A percentile compares a stretch with the other conserved stretches of the same genome.
phyloP scores from a whole-genome alignment of 352 stramenopile species.

The Phytophthora palmivora region DNA sequence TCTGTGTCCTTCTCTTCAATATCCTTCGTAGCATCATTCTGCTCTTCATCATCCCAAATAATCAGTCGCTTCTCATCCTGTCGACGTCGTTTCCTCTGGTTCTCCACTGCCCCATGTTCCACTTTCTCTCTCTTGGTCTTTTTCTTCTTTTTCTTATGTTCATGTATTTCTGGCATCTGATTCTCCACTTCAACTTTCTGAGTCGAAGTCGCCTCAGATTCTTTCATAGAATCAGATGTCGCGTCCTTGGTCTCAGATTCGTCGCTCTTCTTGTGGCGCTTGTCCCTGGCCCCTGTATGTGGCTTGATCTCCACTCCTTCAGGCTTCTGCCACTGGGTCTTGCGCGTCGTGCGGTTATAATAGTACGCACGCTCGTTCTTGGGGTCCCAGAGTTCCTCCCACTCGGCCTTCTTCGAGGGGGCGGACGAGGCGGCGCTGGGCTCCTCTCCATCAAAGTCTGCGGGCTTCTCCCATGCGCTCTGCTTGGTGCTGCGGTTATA shows the following conservation, averaged over 20 bases:
- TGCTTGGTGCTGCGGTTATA: constrained; percentile 90
- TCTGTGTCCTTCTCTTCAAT: constrained; percentile 76
- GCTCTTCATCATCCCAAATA: constrained; percentile 84
- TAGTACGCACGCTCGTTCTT: constrained; percentile 90
- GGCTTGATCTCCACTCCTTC: constrained; percentile 82
- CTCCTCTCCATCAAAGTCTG: constrained; percentile 74
- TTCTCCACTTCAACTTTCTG: constrained; percentile 1
- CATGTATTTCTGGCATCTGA: constrained; percentile 16
- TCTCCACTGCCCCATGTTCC: constrained; percentile 33
- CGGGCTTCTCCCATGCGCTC: constrained; percentile 87
- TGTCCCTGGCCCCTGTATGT: constrained; percentile 42
- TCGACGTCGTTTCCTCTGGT: constrained; percentile 46
- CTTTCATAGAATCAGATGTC: not conserved
- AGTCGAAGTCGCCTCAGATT: no score
- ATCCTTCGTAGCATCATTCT: constrained; percentile 29
- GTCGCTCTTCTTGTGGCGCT: constrained; percentile 42
- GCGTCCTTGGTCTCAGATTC: constrained; percentile 10
- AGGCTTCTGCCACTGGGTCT: constrained; percentile 85
- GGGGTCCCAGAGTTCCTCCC: constrained; percentile 89
- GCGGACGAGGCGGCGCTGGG: constrained; percentile 5
- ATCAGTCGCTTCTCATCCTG: constrained; percentile 76
- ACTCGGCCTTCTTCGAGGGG: constrained; percentile 52
- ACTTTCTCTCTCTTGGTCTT: constrained; percentile 41
- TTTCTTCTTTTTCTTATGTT: constrained; percentile 54
- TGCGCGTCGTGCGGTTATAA: constrained; percentile 81